Conservation (phyloP, 2,329 filamentous ascomycete species). For the Knufia petricola region DNA sequence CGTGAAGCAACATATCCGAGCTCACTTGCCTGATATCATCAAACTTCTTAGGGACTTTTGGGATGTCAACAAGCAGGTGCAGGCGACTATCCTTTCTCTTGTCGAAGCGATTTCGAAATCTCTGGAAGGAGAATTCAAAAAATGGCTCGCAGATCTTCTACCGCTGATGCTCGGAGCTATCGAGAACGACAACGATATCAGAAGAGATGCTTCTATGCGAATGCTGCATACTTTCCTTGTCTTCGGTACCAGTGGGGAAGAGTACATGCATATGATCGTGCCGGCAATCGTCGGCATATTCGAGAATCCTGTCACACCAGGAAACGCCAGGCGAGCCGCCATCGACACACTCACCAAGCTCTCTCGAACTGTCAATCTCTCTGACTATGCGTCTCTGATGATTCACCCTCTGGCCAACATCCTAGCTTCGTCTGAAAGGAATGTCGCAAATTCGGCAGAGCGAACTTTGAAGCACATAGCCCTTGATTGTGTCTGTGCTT, state of each 20-base stretch:
- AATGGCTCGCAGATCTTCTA: slow-evolving; percentile 79
- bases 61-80: slow-evolving; percentile 68
- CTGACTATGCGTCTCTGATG: slow-evolving; percentile 92
- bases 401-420: slow-evolving; percentile 86
- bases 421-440: slow-evolving; percentile 25
- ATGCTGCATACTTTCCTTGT: slow-evolving; percentile 92
- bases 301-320: slow-evolving; percentile 74
- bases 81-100: slow-evolving; percentile 81
- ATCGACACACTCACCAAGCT: slow-evolving; percentile 94
- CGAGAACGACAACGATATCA: slow-evolving; percentile 68
- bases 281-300: slow-evolving; percentile 92
- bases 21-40: slow-evolving; percentile 79
- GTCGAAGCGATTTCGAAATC: slow-evolving; percentile 91
- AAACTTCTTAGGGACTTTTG: slow-evolving; percentile 83
- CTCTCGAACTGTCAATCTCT: slow-evolving; percentile 91
- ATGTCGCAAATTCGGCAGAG: slow-evolving; percentile 56
- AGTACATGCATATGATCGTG: slow-evolving; percentile 98
- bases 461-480: slow-evolving; percentile 66
- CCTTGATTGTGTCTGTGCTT: slow-evolving; percentile 83
- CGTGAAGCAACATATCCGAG: slow-evolving; percentile 90
- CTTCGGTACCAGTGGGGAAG: slow-evolving; percentile 89
- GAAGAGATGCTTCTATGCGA: slow-evolving; percentile 73
- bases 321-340: slow-evolving; percentile 70
- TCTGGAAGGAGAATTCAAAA: slow-evolving; percentile 94
- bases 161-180: slow-evolving; percentile 91